Percentiles rank a stretch among this genome's conserved stretches.
phyloP scores from a whole-genome alignment of 768 basidiomycete genomes.

The Asterophora parasitica region DNA sequence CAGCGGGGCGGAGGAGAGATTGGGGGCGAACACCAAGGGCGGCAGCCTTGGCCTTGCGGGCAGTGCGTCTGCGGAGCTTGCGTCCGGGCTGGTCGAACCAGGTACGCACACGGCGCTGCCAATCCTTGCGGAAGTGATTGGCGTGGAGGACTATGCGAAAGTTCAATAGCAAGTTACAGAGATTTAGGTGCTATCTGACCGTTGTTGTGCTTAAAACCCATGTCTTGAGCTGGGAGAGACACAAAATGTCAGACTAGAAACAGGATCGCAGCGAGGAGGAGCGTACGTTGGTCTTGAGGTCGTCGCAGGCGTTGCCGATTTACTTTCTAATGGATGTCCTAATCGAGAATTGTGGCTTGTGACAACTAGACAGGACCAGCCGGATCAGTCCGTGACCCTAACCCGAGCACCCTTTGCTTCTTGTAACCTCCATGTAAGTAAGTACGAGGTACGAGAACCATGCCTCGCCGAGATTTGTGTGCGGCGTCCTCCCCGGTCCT shows the following conservation, averaged over 20 bases:
- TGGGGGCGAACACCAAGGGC: slow-evolving; percentile 89
- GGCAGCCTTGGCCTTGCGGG: slow-evolving; percentile 88
- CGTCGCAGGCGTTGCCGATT: slow-evolving; percentile 35
- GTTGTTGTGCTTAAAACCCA: slow-evolving; percentile 83
- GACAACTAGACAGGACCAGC: slow-evolving; percentile 32
- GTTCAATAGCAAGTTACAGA: not conserved
- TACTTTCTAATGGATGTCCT: slow-evolving; percentile 21
- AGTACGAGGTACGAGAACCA: not conserved
- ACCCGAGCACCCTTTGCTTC: slow-evolving; percentile 17
- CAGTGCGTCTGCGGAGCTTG: slow-evolving; percentile 91
- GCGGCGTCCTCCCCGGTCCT: slow-evolving; percentile 1
- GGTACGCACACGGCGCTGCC: slow-evolving; percentile 93
- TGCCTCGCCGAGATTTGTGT: not conserved
- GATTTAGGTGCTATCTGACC: slow-evolving; percentile 37
- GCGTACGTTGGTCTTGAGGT: slow-evolving; percentile 45
- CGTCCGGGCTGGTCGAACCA: slow-evolving; percentile 99
- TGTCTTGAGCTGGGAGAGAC: slow-evolving; percentile 41
- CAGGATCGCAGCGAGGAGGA: slow-evolving; percentile 7
- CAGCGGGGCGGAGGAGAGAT: slow-evolving; percentile 90
- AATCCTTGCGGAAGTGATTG: slow-evolving; percentile 99
- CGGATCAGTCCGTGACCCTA: slow-evolving; percentile 36
- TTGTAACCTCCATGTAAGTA: not conserved
- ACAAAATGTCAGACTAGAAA: slow-evolving; percentile 11
- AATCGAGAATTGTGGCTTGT: slow-evolving; percentile 36
- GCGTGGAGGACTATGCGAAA: slow-evolving; percentile 67